Evolutionary conservation across 352 stramenopile species (phyloP).

Genomic region (Blastocystis sp.): DNA sequence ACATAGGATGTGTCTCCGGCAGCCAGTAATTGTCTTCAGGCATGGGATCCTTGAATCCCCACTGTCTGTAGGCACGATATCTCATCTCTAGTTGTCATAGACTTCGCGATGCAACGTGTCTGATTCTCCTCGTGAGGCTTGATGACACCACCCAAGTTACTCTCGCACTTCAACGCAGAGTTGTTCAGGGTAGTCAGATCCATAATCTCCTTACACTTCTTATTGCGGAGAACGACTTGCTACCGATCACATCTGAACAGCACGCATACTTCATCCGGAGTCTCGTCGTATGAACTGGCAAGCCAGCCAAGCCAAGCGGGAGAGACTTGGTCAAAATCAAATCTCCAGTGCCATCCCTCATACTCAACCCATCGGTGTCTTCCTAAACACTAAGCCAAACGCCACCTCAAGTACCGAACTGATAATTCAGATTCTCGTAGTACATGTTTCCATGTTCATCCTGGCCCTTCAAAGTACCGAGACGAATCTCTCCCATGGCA

Average conservation of each 20-base stretch:
- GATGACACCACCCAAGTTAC: constrained; percentile 31
- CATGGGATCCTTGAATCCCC: constrained; percentile 42
- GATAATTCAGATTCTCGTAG: constrained; percentile 60
- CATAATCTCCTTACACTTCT: constrained; percentile 52
- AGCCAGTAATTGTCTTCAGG: constrained; percentile 45
- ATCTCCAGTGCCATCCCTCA: constrained; percentile 60
- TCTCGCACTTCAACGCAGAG: constrained; percentile 34
- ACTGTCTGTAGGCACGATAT: constrained; percentile 50
- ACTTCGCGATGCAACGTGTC: not conserved
- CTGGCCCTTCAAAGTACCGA: constrained; percentile 56
- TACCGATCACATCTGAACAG: not conserved
- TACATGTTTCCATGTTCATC: constrained; percentile 63
- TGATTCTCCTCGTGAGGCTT: constrained; percentile 61
- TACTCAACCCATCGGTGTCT: constrained; percentile 62
- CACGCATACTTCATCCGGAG: constrained; percentile 11
- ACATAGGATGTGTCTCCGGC: constrained; percentile 6
- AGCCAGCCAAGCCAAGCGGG: constrained; percentile 56
- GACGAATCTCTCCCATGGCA: constrained; percentile 55
- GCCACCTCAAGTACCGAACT: not conserved
- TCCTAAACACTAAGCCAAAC: not conserved
- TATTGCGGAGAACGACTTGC: constrained; percentile 11
- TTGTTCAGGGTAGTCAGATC: constrained; percentile 35
- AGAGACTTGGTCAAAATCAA: constrained; percentile 52
- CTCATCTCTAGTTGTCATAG: constrained; percentile 19
- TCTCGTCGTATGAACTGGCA: constrained; percentile 46